Evolutionary conservation across 208 protist species (phyloP), one percentile per base, ranked within the genome.

Genomic region (Wallacemonas collosoma): DNA sequence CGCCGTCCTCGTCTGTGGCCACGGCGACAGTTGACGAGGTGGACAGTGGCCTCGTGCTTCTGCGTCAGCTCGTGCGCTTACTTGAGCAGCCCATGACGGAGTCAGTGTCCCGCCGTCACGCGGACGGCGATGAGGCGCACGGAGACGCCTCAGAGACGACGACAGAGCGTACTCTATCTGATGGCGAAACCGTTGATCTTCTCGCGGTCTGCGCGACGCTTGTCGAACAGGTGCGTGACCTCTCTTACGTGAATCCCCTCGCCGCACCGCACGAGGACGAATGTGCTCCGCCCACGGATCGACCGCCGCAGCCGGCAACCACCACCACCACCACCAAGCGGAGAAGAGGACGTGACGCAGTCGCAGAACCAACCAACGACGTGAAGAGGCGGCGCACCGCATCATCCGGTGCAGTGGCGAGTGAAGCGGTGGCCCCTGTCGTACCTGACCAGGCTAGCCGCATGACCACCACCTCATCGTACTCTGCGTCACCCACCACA

Each of bases 131-230:
- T 26, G 26, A 26, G 26, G 26, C 26, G 26, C 26, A 26, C 26
- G 26, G 26, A 26, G 26, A 26, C 26, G 26, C 26, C 26, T 26
- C 26, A 26, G 26, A 26, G 26, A 26, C 26, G 26, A 26, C 26
- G 26, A 26, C 26, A 26, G 26, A 26, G 26, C 26, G 17, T 17
- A 17, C 6, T 2, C 56, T 65, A 8, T 53, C 60, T 0, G 66
- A 61, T 43, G 71, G 39, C 3, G 26, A 9, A n/a, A 48, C 60
- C 2, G 53, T 85, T 3, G 69, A 81, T 40, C 73, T 88, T 5
- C 66, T 72, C 9, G 63, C 77, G 5, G 45, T 88, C 26, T 75
- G 65, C 55, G 77, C 83, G 35, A 72, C 82, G 53, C 65, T 88
- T 48, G 69, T 75, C 48, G 76, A 80, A 58, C 71, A 65, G 43